phyloP scores from a whole-genome alignment of 2,329 filamentous ascomycete genomes.

The Bipolaris victoriae region DNA sequence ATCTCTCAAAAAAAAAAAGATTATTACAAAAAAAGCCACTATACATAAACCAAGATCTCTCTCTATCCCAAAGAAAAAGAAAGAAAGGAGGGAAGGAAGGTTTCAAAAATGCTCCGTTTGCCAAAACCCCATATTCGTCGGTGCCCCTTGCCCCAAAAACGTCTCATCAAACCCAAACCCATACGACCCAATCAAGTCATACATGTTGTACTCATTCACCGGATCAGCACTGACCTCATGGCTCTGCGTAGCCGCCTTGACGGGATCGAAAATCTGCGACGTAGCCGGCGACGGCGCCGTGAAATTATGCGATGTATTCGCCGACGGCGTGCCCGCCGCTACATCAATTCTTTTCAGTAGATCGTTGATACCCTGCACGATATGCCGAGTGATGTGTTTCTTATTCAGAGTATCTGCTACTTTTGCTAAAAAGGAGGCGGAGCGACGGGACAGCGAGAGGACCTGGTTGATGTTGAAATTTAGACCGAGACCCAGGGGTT shows the following conservation, averaged over 20 bases:
- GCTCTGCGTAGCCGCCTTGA: conserved; percentile 5
- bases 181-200: conserved; percentile 40
- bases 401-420: conserved; percentile 39
- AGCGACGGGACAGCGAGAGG: conserved; percentile 33
- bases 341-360: conserved; percentile 36
- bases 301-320: background rate
- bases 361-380: conserved; percentile 39
- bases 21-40: background rate
- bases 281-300: background rate
- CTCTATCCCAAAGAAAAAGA: no score
- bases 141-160: conserved; percentile 38
- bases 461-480: conserved; percentile 43
- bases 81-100: no score
- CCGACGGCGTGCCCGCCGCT: conserved; percentile 21
- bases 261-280: conserved; percentile 3
- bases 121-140: conserved; percentile 41
- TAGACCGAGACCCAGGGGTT: conserved; percentile 35
- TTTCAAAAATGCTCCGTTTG: conserved; percentile 32
- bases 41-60: background rate
- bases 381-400: conserved; percentile 39
- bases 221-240: conserved; percentile 2
- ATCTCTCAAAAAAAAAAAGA: background rate
- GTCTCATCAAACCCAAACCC: conserved; percentile 44
- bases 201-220: conserved; percentile 33
- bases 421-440: conserved; percentile 33